A percentile compares a stretch with the other conserved stretches of the same genome.
Conservation (phyloP, 768 basidiomycete genomes). For the Multifurca ochricompacta region DNA sequence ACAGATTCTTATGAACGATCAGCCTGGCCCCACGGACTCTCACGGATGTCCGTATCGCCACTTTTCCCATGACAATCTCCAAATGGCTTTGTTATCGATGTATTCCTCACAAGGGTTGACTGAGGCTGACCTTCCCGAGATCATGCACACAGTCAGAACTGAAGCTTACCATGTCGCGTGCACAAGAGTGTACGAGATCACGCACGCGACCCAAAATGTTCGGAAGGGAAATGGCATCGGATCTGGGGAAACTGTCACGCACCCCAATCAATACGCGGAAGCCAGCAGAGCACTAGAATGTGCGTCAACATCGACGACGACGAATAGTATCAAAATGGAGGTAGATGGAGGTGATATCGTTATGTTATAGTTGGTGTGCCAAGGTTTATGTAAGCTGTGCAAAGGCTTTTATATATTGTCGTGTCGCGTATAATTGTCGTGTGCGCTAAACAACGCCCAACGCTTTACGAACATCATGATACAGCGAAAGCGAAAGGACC, state of each 20-base stretch:
- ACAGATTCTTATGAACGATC: slow-evolving; percentile 67
- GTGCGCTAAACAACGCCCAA: background rate
- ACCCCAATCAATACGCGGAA: slow-evolving; percentile 89
- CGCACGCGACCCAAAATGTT: slow-evolving; percentile 62
- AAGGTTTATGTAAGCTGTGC: slow-evolving; percentile 2
- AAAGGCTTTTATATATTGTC: too few relatives aligned
- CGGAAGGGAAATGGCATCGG: slow-evolving; percentile 88
- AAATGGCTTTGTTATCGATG: slow-evolving; percentile 61
- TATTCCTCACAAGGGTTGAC: slow-evolving; percentile 61
- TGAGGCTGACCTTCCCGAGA: slow-evolving; percentile 67
- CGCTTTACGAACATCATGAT: slow-evolving; percentile 32
- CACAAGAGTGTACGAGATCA: slow-evolving; percentile 93
- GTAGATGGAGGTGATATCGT: slow-evolving; percentile 33
- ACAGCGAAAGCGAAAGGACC: slow-evolving; percentile 45
- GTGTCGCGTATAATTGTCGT: background rate
- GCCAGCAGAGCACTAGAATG: slow-evolving; percentile 61
- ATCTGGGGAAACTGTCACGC: slow-evolving; percentile 78
- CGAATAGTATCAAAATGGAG: slow-evolving; percentile 24
- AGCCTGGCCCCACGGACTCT: slow-evolving; percentile 57
- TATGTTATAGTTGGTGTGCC: slow-evolving; percentile 11
- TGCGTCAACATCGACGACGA: too few relatives aligned
- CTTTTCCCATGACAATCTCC: slow-evolving; percentile 76
- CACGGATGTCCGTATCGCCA: slow-evolving; percentile 94
- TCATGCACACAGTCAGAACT: slow-evolving; percentile 69
- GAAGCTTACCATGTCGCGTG: slow-evolving; percentile 93